Percentiles rank a stretch among this genome's conserved stretches.
Conservation (phyloP, 1,139 yeast genomes). For the Yamadazyma blattariae region DNA sequence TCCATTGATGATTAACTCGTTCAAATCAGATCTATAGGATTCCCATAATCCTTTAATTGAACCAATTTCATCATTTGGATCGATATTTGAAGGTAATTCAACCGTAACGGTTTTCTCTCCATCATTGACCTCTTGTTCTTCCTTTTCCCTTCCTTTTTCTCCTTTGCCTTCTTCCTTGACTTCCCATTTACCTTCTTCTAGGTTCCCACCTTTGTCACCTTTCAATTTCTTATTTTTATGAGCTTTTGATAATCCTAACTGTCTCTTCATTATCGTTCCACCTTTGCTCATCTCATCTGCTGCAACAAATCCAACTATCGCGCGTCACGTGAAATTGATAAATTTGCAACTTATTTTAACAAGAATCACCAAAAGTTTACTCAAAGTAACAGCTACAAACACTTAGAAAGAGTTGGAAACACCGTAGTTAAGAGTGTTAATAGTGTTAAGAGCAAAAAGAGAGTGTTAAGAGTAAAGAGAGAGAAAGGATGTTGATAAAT, state of each 20-base stretch:
- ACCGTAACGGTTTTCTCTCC: conserved; percentile 52
- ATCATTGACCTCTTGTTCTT: too few species aligned
- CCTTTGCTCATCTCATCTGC: background rate
- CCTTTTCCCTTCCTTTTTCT: too few species aligned
- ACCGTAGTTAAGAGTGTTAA: too few species aligned
- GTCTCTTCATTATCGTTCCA: conserved; percentile 69
- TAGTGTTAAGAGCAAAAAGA: too few species aligned
- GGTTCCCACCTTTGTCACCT: conserved; percentile 8
- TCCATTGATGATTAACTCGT: conserved; percentile 72
- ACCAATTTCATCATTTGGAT: conserved; percentile 73
- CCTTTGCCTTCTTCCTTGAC: conserved; percentile 12
- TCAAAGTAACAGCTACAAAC: too few species aligned
- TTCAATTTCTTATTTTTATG: conserved; percentile 27
- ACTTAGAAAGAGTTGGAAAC: too few species aligned
- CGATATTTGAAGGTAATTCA: conserved; percentile 66
- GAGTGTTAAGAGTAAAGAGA: too few species aligned
- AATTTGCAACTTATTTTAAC: background rate
- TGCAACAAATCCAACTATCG: too few species aligned
- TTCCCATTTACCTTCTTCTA: conserved; percentile 12
- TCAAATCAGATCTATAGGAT: conserved; percentile 53
- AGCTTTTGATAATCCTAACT: conserved; percentile 75
- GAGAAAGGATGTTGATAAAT: conserved; percentile 7
- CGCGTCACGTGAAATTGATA: conserved; percentile 2
- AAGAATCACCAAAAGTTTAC: background rate
- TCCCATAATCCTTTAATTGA: conserved; percentile 73